phyloP scores from a whole-genome alignment of 805 yeast genomes.

The Torulaspora franciscae region DNA sequence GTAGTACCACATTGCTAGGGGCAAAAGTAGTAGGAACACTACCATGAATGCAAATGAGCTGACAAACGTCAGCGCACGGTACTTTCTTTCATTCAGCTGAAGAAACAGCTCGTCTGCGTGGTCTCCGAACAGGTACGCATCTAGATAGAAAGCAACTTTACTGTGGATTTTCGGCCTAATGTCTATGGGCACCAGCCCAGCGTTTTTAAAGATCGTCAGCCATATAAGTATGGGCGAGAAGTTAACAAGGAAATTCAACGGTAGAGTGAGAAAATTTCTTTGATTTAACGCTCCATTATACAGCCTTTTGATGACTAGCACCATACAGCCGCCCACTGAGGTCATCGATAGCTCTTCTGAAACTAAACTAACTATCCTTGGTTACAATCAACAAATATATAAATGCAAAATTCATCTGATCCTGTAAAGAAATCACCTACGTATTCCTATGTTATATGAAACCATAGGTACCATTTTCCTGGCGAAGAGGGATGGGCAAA shows the following conservation, averaged over 20 bases:
- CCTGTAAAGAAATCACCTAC: no score
- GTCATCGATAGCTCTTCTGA: not conserved
- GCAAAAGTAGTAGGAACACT: constrained; percentile 17
- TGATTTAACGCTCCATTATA: constrained; percentile 33
- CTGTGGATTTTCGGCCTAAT: constrained; percentile 53
- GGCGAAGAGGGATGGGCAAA: no score
- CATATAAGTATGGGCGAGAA: constrained; percentile 52
- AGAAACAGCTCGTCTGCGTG: constrained; percentile 27
- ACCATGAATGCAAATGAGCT: constrained; percentile 18
- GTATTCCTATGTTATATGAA: no score
- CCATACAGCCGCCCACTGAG: not conserved
- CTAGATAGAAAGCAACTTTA: constrained; percentile 40
- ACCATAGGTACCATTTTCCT: no score
- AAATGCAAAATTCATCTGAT: no score
- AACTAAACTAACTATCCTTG: not conserved
- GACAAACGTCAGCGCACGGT: constrained; percentile 9
- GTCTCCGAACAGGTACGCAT: constrained; percentile 32
- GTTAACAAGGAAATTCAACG: constrained; percentile 44
- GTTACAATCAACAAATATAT: not conserved
- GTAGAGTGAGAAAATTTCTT: constrained; percentile 38
- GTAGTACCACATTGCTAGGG: constrained; percentile 28
- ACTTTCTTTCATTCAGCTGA: constrained; percentile 16
- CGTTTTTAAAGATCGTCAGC: constrained; percentile 55
- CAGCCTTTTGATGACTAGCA: constrained; percentile 17
- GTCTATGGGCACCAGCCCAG: constrained; percentile 50